Percentiles rank a stretch among this genome's conserved stretches.
Conservation (phyloP, 208 protist genomes). For the Trypanosoma congolense region DNA sequence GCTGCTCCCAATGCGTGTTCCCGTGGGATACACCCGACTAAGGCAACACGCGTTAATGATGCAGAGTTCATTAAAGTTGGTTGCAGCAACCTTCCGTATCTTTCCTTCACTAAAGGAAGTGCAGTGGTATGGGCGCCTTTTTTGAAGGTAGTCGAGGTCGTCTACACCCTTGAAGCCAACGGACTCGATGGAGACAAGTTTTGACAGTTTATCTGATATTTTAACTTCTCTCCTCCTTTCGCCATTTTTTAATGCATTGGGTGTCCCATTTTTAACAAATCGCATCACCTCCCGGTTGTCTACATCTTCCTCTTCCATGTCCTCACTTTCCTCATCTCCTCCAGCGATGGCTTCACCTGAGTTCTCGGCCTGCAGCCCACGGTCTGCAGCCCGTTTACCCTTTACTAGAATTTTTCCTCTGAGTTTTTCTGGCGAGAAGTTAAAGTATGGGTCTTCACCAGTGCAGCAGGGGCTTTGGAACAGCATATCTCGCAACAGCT, state of each 20-base stretch:
- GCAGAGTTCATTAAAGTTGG: slow-evolving; percentile 30
- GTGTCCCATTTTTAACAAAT: not conserved
- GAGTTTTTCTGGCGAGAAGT: slow-evolving; percentile 24
- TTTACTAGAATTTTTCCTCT: slow-evolving; percentile 35
- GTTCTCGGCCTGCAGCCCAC: slow-evolving; percentile 8
- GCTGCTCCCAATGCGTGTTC: slow-evolving; percentile 82
- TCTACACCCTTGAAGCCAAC: slow-evolving; percentile 50
- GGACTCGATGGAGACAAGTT: slow-evolving; percentile 59
- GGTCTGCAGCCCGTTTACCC: slow-evolving; percentile 14
- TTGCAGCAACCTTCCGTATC: slow-evolving; percentile 34
- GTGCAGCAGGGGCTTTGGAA: slow-evolving; percentile 13
- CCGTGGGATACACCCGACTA: slow-evolving; percentile 89
- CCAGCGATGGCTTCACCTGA: not conserved
- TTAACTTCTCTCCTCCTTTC: slow-evolving; percentile 9
- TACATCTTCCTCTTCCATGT: slow-evolving; percentile 1
- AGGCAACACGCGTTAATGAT: slow-evolving; percentile 70
- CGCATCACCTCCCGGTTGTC: not conserved
- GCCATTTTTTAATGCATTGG: not conserved
- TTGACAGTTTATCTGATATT: slow-evolving; percentile 35
- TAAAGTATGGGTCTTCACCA: slow-evolving; percentile 10
- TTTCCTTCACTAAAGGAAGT: slow-evolving; percentile 59
- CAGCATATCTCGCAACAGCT: slow-evolving; percentile 26
- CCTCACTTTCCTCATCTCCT: not conserved
- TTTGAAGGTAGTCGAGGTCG: slow-evolving; percentile 50
- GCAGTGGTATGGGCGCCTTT: slow-evolving; percentile 56